Percentiles rank a stretch among this genome's conserved stretches.
Conservation (phyloP, 179 eudicot genomes). For the Amaranthus tricolor region DNA sequence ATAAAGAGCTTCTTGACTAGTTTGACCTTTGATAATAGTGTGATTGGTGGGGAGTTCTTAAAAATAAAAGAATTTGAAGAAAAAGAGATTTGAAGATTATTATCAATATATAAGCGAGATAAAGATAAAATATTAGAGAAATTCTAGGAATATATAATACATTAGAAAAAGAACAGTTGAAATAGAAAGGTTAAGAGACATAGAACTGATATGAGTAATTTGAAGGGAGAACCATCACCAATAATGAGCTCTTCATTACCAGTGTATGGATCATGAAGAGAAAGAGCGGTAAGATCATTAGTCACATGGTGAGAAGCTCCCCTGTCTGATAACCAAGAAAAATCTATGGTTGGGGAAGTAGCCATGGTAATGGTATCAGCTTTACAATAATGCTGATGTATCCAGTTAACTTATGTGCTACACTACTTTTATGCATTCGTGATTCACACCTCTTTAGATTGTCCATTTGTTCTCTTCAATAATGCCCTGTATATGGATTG, state of each 20-base stretch:
- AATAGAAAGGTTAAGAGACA: not conserved
- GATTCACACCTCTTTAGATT: no score
- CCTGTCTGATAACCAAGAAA: constrained; percentile 6
- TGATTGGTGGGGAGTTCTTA: constrained; percentile 11
- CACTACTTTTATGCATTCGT: no score
- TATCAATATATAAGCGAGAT: not conserved
- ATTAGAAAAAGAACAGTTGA: not conserved
- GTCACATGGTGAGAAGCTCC: constrained; percentile 19
- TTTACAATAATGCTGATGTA: no score
- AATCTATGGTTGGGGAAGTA: not conserved
- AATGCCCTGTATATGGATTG: no score
- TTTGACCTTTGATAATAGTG: not conserved
- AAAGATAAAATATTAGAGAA: not conserved
- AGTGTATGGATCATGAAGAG: constrained; percentile 10
- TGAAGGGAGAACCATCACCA: constrained; percentile 8
- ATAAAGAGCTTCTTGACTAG: no score
- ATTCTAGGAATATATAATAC: constrained; percentile 9
- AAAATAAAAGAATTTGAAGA: constrained; percentile 2
- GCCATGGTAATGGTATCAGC: no score
- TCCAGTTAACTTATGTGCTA: no score
- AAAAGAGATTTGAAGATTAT: not conserved
- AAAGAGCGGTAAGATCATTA: not conserved
- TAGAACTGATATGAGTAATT: not conserved
- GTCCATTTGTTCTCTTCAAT: no score
- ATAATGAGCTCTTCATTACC: constrained; percentile 18